Base-by-base conservation (phyloP, 2,329 filamentous ascomycete genomes). In the Ascocoryne sarcoides region DNA sequence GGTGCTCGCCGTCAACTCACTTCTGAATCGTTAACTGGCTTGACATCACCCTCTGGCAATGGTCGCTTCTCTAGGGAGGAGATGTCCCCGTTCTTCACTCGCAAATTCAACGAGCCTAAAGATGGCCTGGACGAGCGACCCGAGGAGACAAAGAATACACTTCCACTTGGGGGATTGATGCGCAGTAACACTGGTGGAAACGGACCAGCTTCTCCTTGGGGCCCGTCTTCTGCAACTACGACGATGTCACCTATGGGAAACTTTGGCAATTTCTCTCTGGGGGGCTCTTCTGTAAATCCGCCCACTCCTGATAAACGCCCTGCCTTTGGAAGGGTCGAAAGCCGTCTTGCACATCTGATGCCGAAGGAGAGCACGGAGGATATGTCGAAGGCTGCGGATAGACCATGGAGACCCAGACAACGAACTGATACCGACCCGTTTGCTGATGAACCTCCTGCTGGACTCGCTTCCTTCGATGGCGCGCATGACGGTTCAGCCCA, bases 201-300 rank as follows among this genome's bases (percentile, higher is more conserved):
- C 47, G 66, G 65, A 16, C 55, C 58, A 32, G 40, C 62, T n/a
- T 67, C 69, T 9, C 62, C 69, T 1, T 73, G 70, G 69, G 65
- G 64, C 18, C 50, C 61, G 14, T 54, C 57, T 3, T 54, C 57
- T 3, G 35, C 47, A 7, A 82, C 76, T 75, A 68, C 80, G 32
- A 73, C 76, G 10, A 77, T 84, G 52, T 73, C 80, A 5, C 76
- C 79, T 2, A 84, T 89, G 70, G 88, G 90, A 23, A 81, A 81
- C 16, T 98, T 98, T 63, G 90, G 90, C 9, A 92, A 80, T 55
- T 96, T 96, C 61, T 81, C 84, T n/a, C 62, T 93, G 38, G 66
- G 65, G 10, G 62, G 59, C 28, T 63, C 66, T 35, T 62, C 75
- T 3, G 65, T 68, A 20, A 69, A 72, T 23, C 68, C 74, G 14